Percentiles rank a stretch among this genome's conserved stretches.
phyloP scores from a whole-genome alignment of 1,284 basidiomycete genomes.

The Rhodotorula sp. region DNA sequence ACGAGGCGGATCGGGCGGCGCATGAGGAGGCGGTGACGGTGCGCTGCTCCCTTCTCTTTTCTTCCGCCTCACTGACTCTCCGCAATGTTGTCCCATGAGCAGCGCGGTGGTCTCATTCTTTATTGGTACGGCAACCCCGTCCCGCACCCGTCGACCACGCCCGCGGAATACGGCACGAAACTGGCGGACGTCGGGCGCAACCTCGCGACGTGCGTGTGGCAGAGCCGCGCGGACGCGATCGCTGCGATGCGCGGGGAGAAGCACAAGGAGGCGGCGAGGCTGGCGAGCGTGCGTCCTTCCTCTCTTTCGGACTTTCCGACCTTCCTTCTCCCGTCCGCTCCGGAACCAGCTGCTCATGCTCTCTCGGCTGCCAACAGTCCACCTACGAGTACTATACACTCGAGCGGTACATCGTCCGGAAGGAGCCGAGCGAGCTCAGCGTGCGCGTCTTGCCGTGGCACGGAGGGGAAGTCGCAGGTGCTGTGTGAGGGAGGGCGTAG shows the following conservation, averaged over 20 bases:
- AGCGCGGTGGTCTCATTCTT: conserved; percentile 31
- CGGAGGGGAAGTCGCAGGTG: conserved; percentile 62
- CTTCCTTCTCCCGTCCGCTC: neutral
- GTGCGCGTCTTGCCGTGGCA: conserved; percentile 37
- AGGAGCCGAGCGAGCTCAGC: conserved; percentile 54
- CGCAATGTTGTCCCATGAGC: neutral
- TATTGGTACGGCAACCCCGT: conserved; percentile 38
- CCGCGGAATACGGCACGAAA: neutral
- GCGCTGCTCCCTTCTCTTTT: conserved; percentile 11
- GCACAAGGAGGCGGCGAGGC: conserved; percentile 76
- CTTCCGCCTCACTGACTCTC: neutral
- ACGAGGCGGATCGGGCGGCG: conserved; percentile 78
- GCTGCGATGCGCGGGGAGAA: conserved; percentile 75
- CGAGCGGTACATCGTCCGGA: conserved; percentile 71
- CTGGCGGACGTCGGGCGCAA: conserved; percentile 64
- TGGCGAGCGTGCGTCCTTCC: conserved; percentile 59
- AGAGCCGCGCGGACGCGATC: conserved; percentile 75
- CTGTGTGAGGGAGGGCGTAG: neutral
- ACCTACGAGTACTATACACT: conserved; percentile 79
- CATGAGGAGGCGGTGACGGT: conserved; percentile 79
- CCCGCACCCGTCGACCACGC: neutral
- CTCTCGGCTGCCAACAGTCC: conserved; percentile 37
- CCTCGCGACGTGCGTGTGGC: conserved; percentile 94
- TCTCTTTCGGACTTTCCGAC: neutral
- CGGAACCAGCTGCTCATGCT: neutral